These are phyloP conservation scores for Mycena floridula DNA, from an alignment of 768 basidiomycete species.

Conservation along the genomic window DNA sequence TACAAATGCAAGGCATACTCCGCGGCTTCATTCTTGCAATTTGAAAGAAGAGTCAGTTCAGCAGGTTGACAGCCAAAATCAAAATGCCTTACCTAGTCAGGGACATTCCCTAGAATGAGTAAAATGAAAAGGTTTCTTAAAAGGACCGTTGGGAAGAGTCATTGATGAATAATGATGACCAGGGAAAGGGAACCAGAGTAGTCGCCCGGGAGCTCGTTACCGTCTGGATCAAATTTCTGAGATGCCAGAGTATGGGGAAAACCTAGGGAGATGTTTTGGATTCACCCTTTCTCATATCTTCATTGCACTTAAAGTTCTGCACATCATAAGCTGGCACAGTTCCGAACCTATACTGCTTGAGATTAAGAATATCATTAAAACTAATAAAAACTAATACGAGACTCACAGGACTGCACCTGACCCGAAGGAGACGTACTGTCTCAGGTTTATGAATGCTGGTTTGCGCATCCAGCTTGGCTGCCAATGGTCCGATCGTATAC, in stretches of 20 bases:
- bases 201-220: constrained; percentile 35
- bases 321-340: constrained; percentile 24
- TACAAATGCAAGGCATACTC: constrained; percentile 43
- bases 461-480: constrained; percentile 16
- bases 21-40: constrained; percentile 25
- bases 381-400: constrained; percentile 9
- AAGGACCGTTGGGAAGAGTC: constrained; percentile 17
- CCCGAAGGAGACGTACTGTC: too few relatives aligned
- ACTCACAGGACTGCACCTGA: not conserved
- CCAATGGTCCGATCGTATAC: constrained; percentile 16
- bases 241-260: constrained; percentile 37
- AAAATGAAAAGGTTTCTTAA: constrained; percentile 38
- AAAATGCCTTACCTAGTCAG: constrained; percentile 12
- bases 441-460: constrained; percentile 14
- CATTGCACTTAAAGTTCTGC: constrained; percentile 22
- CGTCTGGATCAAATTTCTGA: constrained; percentile 36
- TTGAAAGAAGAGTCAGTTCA: not conserved
- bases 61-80: not conserved
- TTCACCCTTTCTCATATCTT: constrained; percentile 9
- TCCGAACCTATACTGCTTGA: constrained; percentile 23
- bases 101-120: constrained; percentile 29
- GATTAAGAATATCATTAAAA: constrained; percentile 6
- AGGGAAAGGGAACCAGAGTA: constrained; percentile 34
- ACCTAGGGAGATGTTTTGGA: constrained; percentile 17
- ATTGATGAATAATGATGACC: constrained; percentile 35